These are phyloP conservation scores for Solanum chiquidenum DNA, from an alignment of 257 asterid species.

Conservation along the genomic window DNA sequence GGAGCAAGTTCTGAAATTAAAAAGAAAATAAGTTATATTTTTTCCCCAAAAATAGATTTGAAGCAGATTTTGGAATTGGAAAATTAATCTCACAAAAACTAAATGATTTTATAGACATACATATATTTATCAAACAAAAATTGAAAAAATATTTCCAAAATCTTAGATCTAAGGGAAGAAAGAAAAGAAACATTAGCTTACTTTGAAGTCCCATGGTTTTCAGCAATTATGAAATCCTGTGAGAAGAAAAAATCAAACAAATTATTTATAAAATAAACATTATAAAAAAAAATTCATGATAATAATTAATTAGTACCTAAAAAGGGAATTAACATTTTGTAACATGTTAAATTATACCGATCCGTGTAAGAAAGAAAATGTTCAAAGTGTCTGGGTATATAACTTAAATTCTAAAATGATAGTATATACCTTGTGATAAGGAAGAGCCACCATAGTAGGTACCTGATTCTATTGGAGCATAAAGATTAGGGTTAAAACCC, in stretches of 20 bases:
- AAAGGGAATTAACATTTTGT: background rate
- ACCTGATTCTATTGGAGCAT: conserved; percentile 1
- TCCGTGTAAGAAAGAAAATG: background rate
- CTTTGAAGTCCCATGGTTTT: background rate
- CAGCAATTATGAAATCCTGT: background rate
- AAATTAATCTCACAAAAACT: background rate
- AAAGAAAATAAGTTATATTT: no score
- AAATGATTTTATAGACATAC: background rate
- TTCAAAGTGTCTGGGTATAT: background rate
- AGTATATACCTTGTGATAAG: conserved; percentile 31
- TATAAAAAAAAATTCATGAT: background rate
- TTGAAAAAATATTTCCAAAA: background rate
- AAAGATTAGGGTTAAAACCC: conserved; percentile 28
- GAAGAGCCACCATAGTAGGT: background rate
- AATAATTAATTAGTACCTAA: background rate
- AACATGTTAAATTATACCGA: background rate
- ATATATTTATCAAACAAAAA: background rate
- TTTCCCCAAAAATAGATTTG: background rate
- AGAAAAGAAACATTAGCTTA: background rate
- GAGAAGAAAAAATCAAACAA: background rate
- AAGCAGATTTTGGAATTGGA: background rate
- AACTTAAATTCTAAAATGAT: background rate
- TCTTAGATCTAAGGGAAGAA: background rate
- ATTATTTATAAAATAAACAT: background rate
- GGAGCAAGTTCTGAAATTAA: background rate